These are phyloP conservation scores for Fistulinella staudtii DNA, from an alignment of 1,284 basidiomycete species.

Conservation along the genomic window DNA sequence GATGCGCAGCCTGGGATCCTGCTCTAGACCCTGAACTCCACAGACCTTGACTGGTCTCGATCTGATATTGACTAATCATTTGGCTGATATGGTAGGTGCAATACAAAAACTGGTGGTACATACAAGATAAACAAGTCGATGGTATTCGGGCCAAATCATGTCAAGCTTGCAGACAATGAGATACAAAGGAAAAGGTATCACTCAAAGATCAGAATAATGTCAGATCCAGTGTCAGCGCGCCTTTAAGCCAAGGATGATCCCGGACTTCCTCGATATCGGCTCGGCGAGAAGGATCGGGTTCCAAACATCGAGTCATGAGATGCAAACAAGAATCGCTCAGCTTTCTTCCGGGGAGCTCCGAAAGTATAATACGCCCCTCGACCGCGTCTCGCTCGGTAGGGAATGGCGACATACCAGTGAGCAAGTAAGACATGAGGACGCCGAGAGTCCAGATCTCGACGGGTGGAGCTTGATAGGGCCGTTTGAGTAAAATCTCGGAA, in stretches of 20 bases:
- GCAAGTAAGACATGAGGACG: conserved; percentile 80
- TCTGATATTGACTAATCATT: background rate
- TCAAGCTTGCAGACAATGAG: conserved; percentile 3
- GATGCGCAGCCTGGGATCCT: too few relatives aligned
- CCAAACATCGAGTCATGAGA: conserved; percentile 72
- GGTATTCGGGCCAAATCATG: conserved; percentile 1
- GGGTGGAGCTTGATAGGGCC: conserved; percentile 70
- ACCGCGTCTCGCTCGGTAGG: conserved; percentile 68
- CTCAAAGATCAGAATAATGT: conserved; percentile 3
- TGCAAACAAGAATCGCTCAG: conserved; percentile 46
- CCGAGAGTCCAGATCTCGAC: conserved; percentile 94
- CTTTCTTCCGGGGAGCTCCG: conserved; percentile 34
- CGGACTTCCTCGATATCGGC: conserved; percentile 72
- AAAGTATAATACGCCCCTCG: conserved; percentile 46
- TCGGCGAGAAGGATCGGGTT: conserved; percentile 64
- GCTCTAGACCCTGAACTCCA: too few relatives aligned
- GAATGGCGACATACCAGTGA: conserved; percentile 85
- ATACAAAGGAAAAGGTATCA: conserved; percentile 6
- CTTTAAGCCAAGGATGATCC: conserved; percentile 68
- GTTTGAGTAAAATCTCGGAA: conserved; percentile 76
- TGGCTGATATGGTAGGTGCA: conserved; percentile 1
- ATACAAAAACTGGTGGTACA: conserved; percentile 1
- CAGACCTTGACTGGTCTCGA: background rate
- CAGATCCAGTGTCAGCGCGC: conserved; percentile 21
- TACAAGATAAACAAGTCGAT: conserved; percentile 15